These are phyloP conservation scores for Talaromyces sp. DNA, from an alignment of 2,329 filamentous ascomycete species.

Conservation along the genomic window DNA sequence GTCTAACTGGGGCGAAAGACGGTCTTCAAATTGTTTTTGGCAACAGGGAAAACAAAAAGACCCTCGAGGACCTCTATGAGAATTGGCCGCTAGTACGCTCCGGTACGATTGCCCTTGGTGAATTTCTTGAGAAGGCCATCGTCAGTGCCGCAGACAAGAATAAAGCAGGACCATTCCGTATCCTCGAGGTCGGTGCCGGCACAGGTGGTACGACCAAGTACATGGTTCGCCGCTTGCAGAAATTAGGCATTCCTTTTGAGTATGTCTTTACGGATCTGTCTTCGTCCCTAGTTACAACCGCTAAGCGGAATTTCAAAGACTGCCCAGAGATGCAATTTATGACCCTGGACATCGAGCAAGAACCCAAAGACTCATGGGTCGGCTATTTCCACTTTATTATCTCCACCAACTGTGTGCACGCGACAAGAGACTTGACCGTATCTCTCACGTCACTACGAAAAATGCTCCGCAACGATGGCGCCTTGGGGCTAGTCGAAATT, in stretches of 20 bases:
- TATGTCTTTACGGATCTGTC: slow-evolving; percentile 39
- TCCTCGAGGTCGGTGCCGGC: neutral
- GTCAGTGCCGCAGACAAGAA: neutral
- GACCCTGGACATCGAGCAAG: slow-evolving; percentile 31
- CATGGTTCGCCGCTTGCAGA: slow-evolving; percentile 21
- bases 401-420: slow-evolving; percentile 36
- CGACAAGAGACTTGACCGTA: slow-evolving; percentile 29
- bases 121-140: neutral
- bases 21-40: slow-evolving; percentile 3
- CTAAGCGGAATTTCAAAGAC: slow-evolving; percentile 24
- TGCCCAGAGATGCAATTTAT: slow-evolving; percentile 25
- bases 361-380: slow-evolving; percentile 21
- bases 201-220: slow-evolving; percentile 20
- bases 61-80: slow-evolving; percentile 38
- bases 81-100: slow-evolving; percentile 19
- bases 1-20: slow-evolving; percentile 1
- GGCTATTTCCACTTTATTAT: slow-evolving; percentile 32
- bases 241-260: slow-evolving; percentile 23
- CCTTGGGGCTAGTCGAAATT: slow-evolving; percentile 29
- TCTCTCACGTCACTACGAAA: slow-evolving; percentile 28
- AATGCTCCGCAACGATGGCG: slow-evolving; percentile 27
- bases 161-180: neutral
- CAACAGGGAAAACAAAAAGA: slow-evolving; percentile 9
- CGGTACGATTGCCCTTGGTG: neutral
- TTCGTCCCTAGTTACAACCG: slow-evolving; percentile 26